Evolutionary conservation across 768 basidiomycete species (phyloP), one percentile per base, ranked within the genome.

Genomic region (Suillus tomentosus): DNA sequence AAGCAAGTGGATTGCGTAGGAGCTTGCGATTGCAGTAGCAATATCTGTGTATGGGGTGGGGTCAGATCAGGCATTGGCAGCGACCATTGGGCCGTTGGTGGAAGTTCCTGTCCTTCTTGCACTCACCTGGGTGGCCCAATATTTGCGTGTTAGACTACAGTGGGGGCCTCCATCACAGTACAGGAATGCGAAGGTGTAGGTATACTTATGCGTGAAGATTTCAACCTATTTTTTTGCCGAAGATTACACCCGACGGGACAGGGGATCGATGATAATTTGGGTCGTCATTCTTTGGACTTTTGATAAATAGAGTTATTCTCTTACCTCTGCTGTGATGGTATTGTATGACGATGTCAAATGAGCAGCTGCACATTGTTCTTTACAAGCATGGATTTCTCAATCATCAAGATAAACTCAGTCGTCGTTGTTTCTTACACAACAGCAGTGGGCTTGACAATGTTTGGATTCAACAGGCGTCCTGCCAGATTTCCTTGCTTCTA

Each of bases 11-110:
- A 47, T 45, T 36, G 36, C 65, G 13, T 70, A 90, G 83, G 91
- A 94, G 77, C 81, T 94, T 0, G 91, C 93, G 0, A 95, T 95
- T 61, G 92, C 94, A 0, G 88, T 94, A 1, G 83, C 87, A 3
- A 88, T 93, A 48, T 87, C 90, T 0, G 85, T 89, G 0, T 95
- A 87, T 74, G 92, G 94, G 3, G 85, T 90, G 6, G 81, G 86
- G 6, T 92, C 90, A 0, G 86, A 89, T 62, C 88, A 95, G 75
- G 92, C 90, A 0, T 79, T 95, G 1, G 92, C 92, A 0, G 91
- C 92, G 0, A 93, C 92, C 0, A 87, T 91, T 24, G 90, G 90
- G 0, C 89, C 88, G 0, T 77, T 91, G n/a, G 85, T 90, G 0
- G 88, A 92, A 70, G 93, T 95, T 0, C 93, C 91, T 0, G 90